Evolutionary conservation across 768 basidiomycete species (phyloP), one percentile per base, ranked within the genome.

Genomic region (Hericium erinaceus): DNA sequence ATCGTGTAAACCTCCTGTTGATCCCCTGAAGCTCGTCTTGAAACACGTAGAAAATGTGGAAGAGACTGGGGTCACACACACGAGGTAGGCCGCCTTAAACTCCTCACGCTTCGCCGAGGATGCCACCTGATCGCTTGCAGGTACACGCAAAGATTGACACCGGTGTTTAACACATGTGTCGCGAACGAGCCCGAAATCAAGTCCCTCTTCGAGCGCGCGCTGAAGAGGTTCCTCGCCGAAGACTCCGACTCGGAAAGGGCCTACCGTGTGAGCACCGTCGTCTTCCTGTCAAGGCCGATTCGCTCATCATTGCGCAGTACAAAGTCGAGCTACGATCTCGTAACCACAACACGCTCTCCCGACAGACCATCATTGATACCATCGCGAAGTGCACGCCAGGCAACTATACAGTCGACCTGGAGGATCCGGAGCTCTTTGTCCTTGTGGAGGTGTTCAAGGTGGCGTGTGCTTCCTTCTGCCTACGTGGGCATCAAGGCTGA

Each of bases 381-480:
- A 74, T 92, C 40, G 90, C 85, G 0, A 75, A 78, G 61, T 87
- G 83, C 64, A 80, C 92, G 12, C 89, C 89, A 0, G 74, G 75
- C 55, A 78, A 77, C 12, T 87, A 87, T 64, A 77, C 69, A 2
- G 91, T 92, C 13, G 79, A 88, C 56, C 72, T 92, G 20, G 76
- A 80, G 33, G 70, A 83, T 60, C 85, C 90, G 0, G 79, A 87
- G 46, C 70, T 89, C 2, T 89, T 89, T 59, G 79, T 92, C 49
- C 77, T 92, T 7, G 82, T 91, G 6, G 89, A 92, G 64, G 77
- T 92, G 4, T 92, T 91, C 76, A 92, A 92, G 80, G 90, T 86
- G 55, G 46, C 56, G n/a, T 22, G n/a, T 15, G 52, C 22, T 54
- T 52, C 41, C 48, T 46, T 38, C 39, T 16, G 48, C 48, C 11